phyloP scores from a whole-genome alignment of 371 early-diverging fungal species.

The Blakeslea trispora region DNA sequence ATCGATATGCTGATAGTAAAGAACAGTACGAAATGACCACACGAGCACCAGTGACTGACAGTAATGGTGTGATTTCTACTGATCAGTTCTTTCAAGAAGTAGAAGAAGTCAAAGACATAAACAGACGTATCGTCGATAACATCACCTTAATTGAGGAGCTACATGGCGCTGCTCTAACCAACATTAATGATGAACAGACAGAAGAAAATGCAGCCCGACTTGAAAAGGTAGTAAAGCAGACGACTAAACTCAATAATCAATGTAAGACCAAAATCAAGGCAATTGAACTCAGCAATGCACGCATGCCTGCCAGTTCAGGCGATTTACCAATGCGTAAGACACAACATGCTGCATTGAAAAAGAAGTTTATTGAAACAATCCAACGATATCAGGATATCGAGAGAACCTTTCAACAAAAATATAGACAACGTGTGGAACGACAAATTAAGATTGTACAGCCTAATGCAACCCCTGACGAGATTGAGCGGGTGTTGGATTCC shows the following conservation, averaged over 20 bases:
- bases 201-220: slow-evolving; percentile 64
- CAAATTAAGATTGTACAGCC: slow-evolving; percentile 85
- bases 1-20: slow-evolving; percentile 37
- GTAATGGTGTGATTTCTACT: slow-evolving; percentile 33
- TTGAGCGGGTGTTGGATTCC: slow-evolving; percentile 69
- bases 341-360: slow-evolving; percentile 58
- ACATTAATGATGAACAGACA: slow-evolving; percentile 70
- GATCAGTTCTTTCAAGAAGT: slow-evolving; percentile 55
- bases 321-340: slow-evolving; percentile 72
- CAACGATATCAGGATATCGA: slow-evolving; percentile 78
- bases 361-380: slow-evolving; percentile 81
- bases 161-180: slow-evolving; percentile 69
- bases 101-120: slow-evolving; percentile 70
- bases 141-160: slow-evolving; percentile 69
- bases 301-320: slow-evolving; percentile 47
- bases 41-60: slow-evolving; percentile 8
- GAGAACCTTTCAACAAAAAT: slow-evolving; percentile 76
- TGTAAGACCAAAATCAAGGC: slow-evolving; percentile 70
- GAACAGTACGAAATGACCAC: slow-evolving; percentile 53
- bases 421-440: slow-evolving; percentile 78
- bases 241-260: slow-evolving; percentile 62
- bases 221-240: slow-evolving; percentile 65
- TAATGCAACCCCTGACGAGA: slow-evolving; percentile 73
- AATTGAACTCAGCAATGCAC: slow-evolving; percentile 57
- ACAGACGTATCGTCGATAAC: slow-evolving; percentile 60